phyloP scores from a whole-genome alignment of 345 rosid species.

The Euclidium syriacum region DNA sequence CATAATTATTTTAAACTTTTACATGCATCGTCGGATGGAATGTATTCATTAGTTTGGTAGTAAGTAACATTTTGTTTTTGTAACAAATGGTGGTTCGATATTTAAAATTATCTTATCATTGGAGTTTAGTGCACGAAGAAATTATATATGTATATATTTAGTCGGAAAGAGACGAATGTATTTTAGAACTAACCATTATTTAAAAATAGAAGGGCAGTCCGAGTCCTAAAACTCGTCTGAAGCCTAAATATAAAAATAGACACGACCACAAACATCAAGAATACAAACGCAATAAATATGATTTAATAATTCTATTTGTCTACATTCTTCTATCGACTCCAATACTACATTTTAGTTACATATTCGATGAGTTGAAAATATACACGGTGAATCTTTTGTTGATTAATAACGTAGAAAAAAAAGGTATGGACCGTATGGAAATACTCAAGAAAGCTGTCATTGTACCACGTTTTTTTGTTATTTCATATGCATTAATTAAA shows the following conservation, averaged over 20 bases:
- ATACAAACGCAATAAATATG: background rate
- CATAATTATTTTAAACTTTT: too few species aligned
- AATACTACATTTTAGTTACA: background rate
- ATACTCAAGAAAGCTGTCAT: background rate
- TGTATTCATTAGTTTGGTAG: background rate
- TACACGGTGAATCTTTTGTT: background rate
- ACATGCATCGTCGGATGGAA: background rate
- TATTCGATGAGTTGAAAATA: background rate
- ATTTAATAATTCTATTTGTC: background rate
- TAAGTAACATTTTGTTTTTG: background rate
- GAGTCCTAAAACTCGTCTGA: background rate
- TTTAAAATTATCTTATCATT: background rate
- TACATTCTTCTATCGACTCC: background rate
- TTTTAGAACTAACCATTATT: too few species aligned
- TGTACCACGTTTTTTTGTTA: constrained; percentile 22
- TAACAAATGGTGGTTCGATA: background rate
- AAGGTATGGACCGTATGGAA: too few species aligned
- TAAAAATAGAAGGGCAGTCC: too few species aligned
- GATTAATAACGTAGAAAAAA: background rate
- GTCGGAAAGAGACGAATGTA: too few species aligned
- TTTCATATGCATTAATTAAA: background rate
- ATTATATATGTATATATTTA: too few species aligned
- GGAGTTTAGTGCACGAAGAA: background rate
- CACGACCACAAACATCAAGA: background rate
- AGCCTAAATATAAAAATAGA: background rate